Conservation (phyloP, 1,284 basidiomycete genomes). For the Boletus semigastroideus region DNA sequence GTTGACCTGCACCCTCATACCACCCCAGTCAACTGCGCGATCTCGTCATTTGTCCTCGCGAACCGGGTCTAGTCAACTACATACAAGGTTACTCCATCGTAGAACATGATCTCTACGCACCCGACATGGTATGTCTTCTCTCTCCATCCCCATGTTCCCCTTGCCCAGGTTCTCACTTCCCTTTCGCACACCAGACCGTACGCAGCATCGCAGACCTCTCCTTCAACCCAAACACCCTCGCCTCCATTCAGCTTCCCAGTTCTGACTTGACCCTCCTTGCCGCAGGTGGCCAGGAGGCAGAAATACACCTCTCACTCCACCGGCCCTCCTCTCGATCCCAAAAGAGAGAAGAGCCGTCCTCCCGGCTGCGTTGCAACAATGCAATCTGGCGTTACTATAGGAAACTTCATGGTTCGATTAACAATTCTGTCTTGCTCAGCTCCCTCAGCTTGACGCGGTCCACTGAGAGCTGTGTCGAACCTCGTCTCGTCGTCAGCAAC, state of each 20-base stretch:
- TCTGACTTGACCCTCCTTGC: slow-evolving; percentile 67
- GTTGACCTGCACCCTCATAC: slow-evolving; percentile 10
- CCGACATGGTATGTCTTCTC: slow-evolving; percentile 46
- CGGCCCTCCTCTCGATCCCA: slow-evolving; percentile 30
- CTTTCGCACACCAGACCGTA: slow-evolving; percentile 39
- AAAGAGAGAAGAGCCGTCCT: slow-evolving; percentile 12
- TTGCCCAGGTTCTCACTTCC: slow-evolving; percentile 15
- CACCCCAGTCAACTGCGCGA: slow-evolving; percentile 69
- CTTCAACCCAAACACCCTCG: slow-evolving; percentile 70
- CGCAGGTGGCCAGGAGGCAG: slow-evolving; percentile 79
- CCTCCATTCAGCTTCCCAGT: slow-evolving; percentile 56
- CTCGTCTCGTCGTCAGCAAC: slow-evolving; percentile 78
- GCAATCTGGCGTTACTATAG: slow-evolving; percentile 58
- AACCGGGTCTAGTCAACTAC: slow-evolving; percentile 68
- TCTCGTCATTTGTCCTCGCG: slow-evolving; percentile 70
- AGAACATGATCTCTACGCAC: slow-evolving; percentile 60
- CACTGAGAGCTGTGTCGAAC: slow-evolving; percentile 60
- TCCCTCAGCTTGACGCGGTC: slow-evolving; percentile 56
- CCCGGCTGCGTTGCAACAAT: slow-evolving; percentile 25
- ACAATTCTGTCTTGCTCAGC: slow-evolving; percentile 79
- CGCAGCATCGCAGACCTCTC: slow-evolving; percentile 52
- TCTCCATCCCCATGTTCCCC: slow-evolving; percentile 1
- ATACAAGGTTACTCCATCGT: slow-evolving; percentile 56
- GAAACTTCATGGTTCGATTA: slow-evolving; percentile 67
- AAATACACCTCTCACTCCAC: slow-evolving; percentile 71